phyloP scores from a whole-genome alignment of 352 stramenopile genomes.

The Phytophthora ramorum region DNA sequence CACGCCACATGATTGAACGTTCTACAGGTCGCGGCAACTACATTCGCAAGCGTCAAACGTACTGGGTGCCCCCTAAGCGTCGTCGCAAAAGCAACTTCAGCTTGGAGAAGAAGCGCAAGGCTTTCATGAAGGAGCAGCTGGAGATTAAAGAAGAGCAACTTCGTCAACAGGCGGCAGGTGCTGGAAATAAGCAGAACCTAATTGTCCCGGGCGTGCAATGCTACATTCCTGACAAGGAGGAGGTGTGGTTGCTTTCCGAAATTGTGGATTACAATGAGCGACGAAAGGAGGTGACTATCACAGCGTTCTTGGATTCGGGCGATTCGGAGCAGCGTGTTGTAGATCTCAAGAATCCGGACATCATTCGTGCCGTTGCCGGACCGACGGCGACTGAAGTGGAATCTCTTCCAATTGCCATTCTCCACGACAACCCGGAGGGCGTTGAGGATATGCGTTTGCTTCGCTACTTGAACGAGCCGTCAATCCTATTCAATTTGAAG shows the following conservation, averaged over 20 bases:
- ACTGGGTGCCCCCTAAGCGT: slow-evolving; percentile 53
- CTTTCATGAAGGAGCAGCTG: slow-evolving; percentile 87
- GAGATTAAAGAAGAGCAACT: slow-evolving; percentile 83
- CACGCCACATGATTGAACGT: slow-evolving; percentile 56
- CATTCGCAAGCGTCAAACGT: slow-evolving; percentile 81
- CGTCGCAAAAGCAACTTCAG: slow-evolving; percentile 66
- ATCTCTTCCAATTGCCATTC: slow-evolving; percentile 83
- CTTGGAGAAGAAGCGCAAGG: slow-evolving; percentile 81
- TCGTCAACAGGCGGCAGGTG: slow-evolving; percentile 62
- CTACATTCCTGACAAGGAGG: slow-evolving; percentile 89
- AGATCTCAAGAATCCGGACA: slow-evolving; percentile 83
- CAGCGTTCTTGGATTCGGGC: slow-evolving; percentile 68
- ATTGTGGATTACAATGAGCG: slow-evolving; percentile 87
- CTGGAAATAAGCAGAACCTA: slow-evolving; percentile 81
- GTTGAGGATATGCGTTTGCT: slow-evolving; percentile 90
- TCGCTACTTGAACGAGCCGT: slow-evolving; percentile 93
- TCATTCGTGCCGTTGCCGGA: slow-evolving; percentile 84
- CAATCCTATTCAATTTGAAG: slow-evolving; percentile 95
- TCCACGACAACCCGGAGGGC: slow-evolving; percentile 76
- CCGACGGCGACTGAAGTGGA: slow-evolving; percentile 82
- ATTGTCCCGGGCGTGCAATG: slow-evolving; percentile 90
- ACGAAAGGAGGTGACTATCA: slow-evolving; percentile 82
- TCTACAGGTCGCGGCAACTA: slow-evolving; percentile 78
- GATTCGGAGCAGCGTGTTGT: slow-evolving; percentile 76
- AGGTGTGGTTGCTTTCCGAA: slow-evolving; percentile 87